These are phyloP conservation scores for Cladophialophora yegresii DNA, from an alignment of 2,329 filamentous ascomycete species.

Conservation along the genomic window DNA sequence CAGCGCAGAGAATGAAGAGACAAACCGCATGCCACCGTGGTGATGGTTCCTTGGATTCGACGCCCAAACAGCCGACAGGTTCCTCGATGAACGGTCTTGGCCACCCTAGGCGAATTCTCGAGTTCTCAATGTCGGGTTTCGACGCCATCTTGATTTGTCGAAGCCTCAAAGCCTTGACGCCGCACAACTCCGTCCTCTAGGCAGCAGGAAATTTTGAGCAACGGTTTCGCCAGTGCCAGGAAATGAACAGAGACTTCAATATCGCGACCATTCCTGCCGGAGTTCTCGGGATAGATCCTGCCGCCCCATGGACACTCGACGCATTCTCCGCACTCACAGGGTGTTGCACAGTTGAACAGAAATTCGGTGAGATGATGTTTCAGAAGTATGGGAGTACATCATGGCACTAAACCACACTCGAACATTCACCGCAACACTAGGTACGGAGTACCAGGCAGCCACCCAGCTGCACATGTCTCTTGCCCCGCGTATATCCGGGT, in stretches of 20 bases:
- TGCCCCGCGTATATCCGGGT: background rate
- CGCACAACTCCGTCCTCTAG: slow-evolving; percentile 13
- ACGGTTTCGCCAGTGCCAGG: background rate
- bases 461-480: no score
- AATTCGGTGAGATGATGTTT: background rate
- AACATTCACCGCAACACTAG: no score
- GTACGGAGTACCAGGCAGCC: no score
- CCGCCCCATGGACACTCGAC: background rate
- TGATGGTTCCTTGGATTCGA: slow-evolving; percentile 7
- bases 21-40: slow-evolving; percentile 15
- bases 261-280: background rate
- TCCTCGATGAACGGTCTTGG: slow-evolving; percentile 32
- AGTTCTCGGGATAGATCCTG: background rate
- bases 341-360: background rate
- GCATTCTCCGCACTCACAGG: background rate
- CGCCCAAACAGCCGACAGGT: slow-evolving; percentile 12
- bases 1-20: slow-evolving; percentile 25
- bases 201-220: background rate
- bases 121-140: background rate
- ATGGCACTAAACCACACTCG: background rate
- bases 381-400: background rate
- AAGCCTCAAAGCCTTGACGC: background rate
- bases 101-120: slow-evolving; percentile 16
- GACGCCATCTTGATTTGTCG: slow-evolving; percentile 6
- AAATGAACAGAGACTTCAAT: slow-evolving; percentile 1